phyloP scores from a whole-genome alignment of 805 yeast genomes.

The Candida endomychidarum region DNA sequence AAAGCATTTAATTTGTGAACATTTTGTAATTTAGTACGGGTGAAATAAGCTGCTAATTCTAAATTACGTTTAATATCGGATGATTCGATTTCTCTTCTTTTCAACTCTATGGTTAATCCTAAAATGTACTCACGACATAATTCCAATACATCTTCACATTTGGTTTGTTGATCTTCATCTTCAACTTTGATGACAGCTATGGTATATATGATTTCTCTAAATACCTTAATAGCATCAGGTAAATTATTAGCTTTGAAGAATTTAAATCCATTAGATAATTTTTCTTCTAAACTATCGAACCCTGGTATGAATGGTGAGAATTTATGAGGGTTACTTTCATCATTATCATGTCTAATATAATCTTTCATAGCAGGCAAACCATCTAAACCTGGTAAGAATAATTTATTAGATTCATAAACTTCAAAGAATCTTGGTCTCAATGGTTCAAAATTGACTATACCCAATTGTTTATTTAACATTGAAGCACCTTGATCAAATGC shows the following conservation, averaged over 20 bases:
- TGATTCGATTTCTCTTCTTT: conserved; percentile 77
- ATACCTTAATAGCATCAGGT: conserved; percentile 73
- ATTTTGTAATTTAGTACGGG: conserved; percentile 76
- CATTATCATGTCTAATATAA: conserved; percentile 64
- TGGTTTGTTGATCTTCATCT: conserved; percentile 71
- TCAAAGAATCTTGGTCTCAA: conserved; percentile 79
- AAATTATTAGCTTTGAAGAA: conserved; percentile 81
- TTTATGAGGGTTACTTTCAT: conserved; percentile 50
- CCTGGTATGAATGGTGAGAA: conserved; percentile 73
- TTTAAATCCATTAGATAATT: conserved; percentile 72
- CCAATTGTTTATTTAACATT: conserved; percentile 84
- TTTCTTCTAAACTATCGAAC: conserved; percentile 59
- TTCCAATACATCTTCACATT: conserved; percentile 66
- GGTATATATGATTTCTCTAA: conserved; percentile 78
- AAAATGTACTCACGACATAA: conserved; percentile 87
- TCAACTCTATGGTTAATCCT: conserved; percentile 87
- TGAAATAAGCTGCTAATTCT: conserved; percentile 95
- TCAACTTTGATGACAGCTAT: conserved; percentile 70
- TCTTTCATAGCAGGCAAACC: conserved; percentile 71
- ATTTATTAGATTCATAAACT: conserved; percentile 77
- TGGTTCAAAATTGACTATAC: conserved; percentile 85
- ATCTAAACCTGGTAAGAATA: conserved; percentile 69
- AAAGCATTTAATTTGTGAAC: conserved; percentile 85
- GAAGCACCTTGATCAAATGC: conserved; percentile 95
- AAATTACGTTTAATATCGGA: conserved; percentile 78